These are phyloP conservation scores for Xylaria palmicola DNA, from an alignment of 495 filamentous ascomycete genomes.

Conservation along the genomic window DNA sequence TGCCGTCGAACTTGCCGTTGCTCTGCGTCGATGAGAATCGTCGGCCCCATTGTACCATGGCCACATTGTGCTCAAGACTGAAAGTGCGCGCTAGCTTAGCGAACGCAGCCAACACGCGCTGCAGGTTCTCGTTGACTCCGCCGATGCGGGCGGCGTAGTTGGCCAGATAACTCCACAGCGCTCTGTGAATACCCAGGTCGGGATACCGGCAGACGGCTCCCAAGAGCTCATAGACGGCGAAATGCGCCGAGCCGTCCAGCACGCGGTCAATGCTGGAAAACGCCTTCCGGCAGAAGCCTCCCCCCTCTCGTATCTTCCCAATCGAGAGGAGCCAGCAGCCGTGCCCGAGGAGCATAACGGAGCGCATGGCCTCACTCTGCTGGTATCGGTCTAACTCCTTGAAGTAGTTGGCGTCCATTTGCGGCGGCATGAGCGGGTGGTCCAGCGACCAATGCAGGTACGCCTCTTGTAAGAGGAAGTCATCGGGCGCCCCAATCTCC, in stretches of 20 bases:
- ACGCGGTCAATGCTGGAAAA: conserved; percentile 26
- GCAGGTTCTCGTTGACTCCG: conserved; percentile 23
- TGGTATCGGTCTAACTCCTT: conserved; percentile 26
- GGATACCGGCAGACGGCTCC: conserved; percentile 28
- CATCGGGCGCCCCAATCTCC: conserved; percentile 25
- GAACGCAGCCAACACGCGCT: conserved; percentile 23
- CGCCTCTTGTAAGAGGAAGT: conserved; percentile 26
- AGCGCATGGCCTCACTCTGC: conserved; percentile 26
- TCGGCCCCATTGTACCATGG: conserved; percentile 27
- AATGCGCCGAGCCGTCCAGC: conserved; percentile 27
- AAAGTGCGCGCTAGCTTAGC: conserved; percentile 25
- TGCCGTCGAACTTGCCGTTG: conserved; percentile 29
- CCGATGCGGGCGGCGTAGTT: conserved; percentile 25
- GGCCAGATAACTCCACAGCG: conserved; percentile 29
- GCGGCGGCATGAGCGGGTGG: conserved; percentile 26
- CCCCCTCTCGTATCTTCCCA: conserved; percentile 26
- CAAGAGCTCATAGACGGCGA: conserved; percentile 31
- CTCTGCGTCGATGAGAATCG: conserved; percentile 25
- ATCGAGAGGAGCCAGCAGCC: conserved; percentile 33
- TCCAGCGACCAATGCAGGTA: conserved; percentile 30
- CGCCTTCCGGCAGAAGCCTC: conserved; percentile 22
- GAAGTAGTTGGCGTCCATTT: conserved; percentile 24
- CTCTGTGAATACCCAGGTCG: conserved; percentile 25
- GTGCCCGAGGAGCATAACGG: conserved; percentile 26
- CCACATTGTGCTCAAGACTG: conserved; percentile 22